Conservation (phyloP, 306 rosid genomes). For the Glycyrrhiza uralensis region DNA sequence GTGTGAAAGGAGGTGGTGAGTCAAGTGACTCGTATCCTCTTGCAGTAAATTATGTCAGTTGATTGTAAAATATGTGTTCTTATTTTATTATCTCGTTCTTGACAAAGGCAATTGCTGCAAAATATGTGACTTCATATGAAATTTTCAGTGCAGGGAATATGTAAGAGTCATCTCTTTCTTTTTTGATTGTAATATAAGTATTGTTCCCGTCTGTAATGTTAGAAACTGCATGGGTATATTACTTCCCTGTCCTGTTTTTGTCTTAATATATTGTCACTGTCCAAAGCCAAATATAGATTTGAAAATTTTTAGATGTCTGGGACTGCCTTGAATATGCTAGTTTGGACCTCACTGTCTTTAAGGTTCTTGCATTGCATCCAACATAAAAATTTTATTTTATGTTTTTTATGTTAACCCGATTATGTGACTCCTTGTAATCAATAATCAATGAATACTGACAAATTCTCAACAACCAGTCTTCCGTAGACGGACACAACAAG, state of each 20-base stretch:
- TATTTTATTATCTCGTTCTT: not conserved
- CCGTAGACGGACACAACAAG: not conserved
- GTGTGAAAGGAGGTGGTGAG: conserved; percentile 50
- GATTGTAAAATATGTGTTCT: not conserved
- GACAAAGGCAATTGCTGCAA: not conserved
- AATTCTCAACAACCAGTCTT: not conserved
- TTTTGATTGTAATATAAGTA: not conserved
- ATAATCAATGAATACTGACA: too few relatives aligned
- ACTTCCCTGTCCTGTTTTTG: not conserved
- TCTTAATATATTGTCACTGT: too few relatives aligned
- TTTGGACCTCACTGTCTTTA: not conserved
- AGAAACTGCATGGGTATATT: not conserved
- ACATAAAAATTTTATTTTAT: not conserved
- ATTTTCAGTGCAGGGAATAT: not conserved
- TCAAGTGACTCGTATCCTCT: not conserved
- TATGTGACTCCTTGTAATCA: too few relatives aligned
- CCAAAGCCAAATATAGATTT: too few relatives aligned
- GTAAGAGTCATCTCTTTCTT: not conserved
- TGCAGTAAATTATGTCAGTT: not conserved
- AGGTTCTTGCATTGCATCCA: not conserved
- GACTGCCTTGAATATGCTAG: not conserved
- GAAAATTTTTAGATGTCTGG: too few relatives aligned
- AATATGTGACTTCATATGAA: not conserved
- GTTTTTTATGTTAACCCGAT: not conserved
- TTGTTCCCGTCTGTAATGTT: not conserved